Conservation (phyloP, 208 protist species). For the Lotmaria passim region DNA sequence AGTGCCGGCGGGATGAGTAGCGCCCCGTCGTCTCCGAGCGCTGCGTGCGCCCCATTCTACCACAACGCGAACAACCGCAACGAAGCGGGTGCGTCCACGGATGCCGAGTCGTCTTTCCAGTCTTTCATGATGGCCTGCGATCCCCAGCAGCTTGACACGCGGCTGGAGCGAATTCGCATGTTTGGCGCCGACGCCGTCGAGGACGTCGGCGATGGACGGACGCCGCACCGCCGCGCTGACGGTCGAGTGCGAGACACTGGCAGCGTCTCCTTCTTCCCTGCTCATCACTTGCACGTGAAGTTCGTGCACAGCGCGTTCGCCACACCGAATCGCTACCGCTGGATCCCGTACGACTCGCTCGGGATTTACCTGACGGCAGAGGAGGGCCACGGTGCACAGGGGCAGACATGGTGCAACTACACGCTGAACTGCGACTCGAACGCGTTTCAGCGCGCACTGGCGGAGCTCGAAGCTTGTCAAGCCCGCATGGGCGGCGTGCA, state of each 20-base stretch:
- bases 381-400: slow-evolving; percentile 12
- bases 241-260: slow-evolving; percentile 50
- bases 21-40: slow-evolving; percentile 2
- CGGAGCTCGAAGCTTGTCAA: slow-evolving; percentile 38
- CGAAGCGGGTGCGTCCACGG: not conserved
- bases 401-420: slow-evolving; percentile 31
- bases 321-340: slow-evolving; percentile 81
- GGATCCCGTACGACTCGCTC: slow-evolving; percentile 76
- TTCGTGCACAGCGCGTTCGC: slow-evolving; percentile 69
- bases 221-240: slow-evolving; percentile 52
- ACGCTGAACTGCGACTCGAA: slow-evolving; percentile 48
- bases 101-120: slow-evolving; percentile 34
- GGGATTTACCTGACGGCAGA: slow-evolving; percentile 50
- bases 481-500: slow-evolving; percentile 40
- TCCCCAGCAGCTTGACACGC: slow-evolving; percentile 62
- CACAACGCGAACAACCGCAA: not conserved
- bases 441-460: slow-evolving; percentile 55
- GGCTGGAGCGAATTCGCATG: slow-evolving; percentile 69
- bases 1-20: slow-evolving; percentile 7
- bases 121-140: slow-evolving; percentile 65
- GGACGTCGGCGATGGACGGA: slow-evolving; percentile 78
- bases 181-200: slow-evolving; percentile 81
- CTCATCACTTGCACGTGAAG: slow-evolving; percentile 48
- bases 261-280: slow-evolving; percentile 65
- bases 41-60: not conserved